Conservation (phyloP, 129 eudicot genomes). For the Saposhnikovia divaricata region DNA sequence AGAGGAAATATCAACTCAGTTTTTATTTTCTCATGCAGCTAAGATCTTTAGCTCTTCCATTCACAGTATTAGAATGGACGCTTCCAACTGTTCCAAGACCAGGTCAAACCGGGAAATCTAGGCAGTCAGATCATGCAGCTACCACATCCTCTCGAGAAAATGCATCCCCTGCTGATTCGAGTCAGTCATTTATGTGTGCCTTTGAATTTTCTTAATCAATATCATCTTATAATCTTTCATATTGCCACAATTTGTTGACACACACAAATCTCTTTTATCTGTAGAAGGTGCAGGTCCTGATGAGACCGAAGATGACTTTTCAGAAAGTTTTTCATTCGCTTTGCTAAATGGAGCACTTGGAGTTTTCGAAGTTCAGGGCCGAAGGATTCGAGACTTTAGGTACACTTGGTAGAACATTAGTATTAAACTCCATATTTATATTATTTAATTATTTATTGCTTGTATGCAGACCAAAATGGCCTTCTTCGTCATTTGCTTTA, state of each 20-base stretch:
- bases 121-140: constrained; percentile 41
- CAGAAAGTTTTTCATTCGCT: constrained; percentile 97
- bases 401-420: constrained; percentile 13
- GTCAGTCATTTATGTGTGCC: constrained; percentile 32
- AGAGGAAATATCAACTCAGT: not conserved
- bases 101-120: constrained; percentile 45
- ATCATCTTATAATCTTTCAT: not conserved
- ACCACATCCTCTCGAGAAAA: constrained; percentile 37
- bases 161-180: constrained; percentile 29
- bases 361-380: constrained; percentile 95
- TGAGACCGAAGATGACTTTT: constrained; percentile 76
- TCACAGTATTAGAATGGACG: constrained; percentile 96
- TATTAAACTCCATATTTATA: not conserved
- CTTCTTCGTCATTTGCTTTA: constrained; percentile 72
- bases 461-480: constrained; percentile 96
- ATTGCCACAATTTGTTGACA: constrained; percentile 10
- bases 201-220: not conserved
- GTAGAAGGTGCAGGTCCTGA: constrained; percentile 61
- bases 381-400: constrained; percentile 97
- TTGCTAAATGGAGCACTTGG: constrained; percentile 94
- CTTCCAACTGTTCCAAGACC: constrained; percentile 94
- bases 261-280: constrained; percentile 20
- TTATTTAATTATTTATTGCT: constrained; percentile 12
- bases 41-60: constrained; percentile 98
- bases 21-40: constrained; percentile 48